Evolutionary conservation across 1,139 yeast species (phyloP).

Genomic region (Hemisphaericaspora xylanilytica): DNA sequence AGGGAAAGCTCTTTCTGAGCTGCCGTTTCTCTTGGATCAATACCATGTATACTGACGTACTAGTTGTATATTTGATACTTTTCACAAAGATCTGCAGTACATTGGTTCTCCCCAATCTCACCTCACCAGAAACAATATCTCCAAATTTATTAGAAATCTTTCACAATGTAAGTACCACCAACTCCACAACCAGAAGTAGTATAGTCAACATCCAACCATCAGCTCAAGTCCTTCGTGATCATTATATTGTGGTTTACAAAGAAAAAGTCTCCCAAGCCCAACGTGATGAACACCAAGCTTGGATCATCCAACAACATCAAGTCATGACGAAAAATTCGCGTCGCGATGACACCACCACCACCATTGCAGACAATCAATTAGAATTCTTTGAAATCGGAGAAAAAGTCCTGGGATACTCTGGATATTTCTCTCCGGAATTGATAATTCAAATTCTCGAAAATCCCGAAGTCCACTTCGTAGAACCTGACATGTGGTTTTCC

Average conservation of each 20-base stretch:
- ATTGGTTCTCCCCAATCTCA: no score
- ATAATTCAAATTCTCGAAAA: slow-evolving; percentile 26
- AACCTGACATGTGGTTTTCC: slow-evolving; percentile 33
- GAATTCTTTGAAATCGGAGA: slow-evolving; percentile 39
- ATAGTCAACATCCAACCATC: slow-evolving; percentile 5
- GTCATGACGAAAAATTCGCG: slow-evolving; percentile 12
- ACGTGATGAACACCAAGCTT: slow-evolving; percentile 58
- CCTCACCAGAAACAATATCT: no score
- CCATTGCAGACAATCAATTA: slow-evolving; percentile 25
- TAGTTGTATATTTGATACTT: no score
- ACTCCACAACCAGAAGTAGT: background rate
- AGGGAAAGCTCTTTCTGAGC: no score
- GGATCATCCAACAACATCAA: slow-evolving; percentile 39
- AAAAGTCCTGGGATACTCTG: slow-evolving; percentile 32
- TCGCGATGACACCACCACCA: slow-evolving; percentile 9
- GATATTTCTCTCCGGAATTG: slow-evolving; percentile 29
- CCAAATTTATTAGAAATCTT: no score
- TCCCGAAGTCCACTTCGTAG: slow-evolving; percentile 35
- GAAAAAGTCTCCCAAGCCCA: slow-evolving; percentile 23
- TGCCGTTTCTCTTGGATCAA: no score
- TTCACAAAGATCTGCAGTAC: no score
- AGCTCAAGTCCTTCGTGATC: slow-evolving; percentile 48
- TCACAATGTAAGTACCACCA: no score
- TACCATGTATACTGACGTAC: no score
- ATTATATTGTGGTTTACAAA: slow-evolving; percentile 42